Evolutionary conservation across 306 rosid genomes (phyloP), one percentile per base, ranked within the genome.

Genomic region (Casuarina equisetifolia): DNA sequence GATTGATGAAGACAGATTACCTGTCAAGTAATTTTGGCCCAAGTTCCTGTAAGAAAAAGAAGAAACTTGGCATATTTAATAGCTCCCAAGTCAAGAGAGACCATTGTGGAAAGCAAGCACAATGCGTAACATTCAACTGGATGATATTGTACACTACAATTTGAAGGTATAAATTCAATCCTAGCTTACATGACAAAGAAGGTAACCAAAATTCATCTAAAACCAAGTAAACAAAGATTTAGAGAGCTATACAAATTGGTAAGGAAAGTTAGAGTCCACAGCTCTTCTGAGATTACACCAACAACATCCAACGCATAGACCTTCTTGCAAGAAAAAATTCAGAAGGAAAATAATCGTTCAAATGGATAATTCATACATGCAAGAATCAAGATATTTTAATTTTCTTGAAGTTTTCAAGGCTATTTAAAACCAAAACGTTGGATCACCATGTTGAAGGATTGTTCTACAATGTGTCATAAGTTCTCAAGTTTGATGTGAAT

Each of bases 1-100:
- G 74, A 94, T 80, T 9, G 90, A 83, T 17, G 91, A 70, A 72
- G 98, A 85, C 4, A 91, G 80, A 61, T 88, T 68, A 42, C 97
- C 98, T 0, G 85, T 79, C 85, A 91, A 86, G 88, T 74, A n/a
- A n/a, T n/a, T n/a, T n/a, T n/a, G n/a, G n/a, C n/a, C n/a, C n/a
- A n/a, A 72, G 1, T 85, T 69, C 84, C 98, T 94, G 83, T 48
- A 74, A 82, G 49, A 85, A 74, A 50, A 57, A 7, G 43, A 69
- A 16, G 17, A 55, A 71, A 61, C 51, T 75, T 39, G 80, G 73
- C 67, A 57, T 25, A 58, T 35, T 13, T 5, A 17, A 44, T 16
- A 35, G 3, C 2, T 2, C 2, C 4, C 6, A 64, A 40, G 70
- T 9, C n/a, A n/a, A 64, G 39, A 64, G 6, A 46, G 44, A 39